phyloP scores from a whole-genome alignment of 306 rosid genomes.

The Sicyos baderoa region DNA sequence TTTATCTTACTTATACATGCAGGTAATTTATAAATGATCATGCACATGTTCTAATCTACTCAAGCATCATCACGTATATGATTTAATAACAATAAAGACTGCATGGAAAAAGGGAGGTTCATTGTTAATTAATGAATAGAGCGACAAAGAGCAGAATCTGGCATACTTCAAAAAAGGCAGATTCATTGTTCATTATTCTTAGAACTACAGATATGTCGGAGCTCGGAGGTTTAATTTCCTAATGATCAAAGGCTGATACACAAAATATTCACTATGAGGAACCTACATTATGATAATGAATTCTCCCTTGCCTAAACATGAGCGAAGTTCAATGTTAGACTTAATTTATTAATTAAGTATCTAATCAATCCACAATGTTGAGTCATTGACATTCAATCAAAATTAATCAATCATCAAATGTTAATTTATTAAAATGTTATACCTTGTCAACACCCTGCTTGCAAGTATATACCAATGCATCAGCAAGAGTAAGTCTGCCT shows the following conservation, averaged over 20 bases:
- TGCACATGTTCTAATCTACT: not conserved
- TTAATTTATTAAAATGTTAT: not conserved
- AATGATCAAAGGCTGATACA: not conserved
- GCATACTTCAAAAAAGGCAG: not conserved
- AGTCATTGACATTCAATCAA: not conserved
- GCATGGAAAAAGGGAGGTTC: not conserved
- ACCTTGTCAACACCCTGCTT: slow-evolving; percentile 99
- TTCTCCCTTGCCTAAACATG: not conserved
- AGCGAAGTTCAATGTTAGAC: not conserved
- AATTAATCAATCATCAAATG: not conserved
- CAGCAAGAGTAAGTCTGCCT: slow-evolving; percentile 97
- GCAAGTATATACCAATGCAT: slow-evolving; percentile 88
- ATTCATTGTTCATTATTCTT: not conserved
- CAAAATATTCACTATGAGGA: not conserved
- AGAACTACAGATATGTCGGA: not conserved
- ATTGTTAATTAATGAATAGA: not conserved
- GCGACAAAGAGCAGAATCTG: too few relatives aligned
- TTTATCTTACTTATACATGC: not conserved
- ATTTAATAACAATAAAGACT: not conserved
- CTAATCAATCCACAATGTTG: not conserved
- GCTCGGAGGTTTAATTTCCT: not conserved
- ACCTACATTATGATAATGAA: not conserved
- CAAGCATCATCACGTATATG: not conserved
- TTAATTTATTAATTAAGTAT: not conserved
- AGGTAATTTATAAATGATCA: too few relatives aligned